Conservation (phyloP, 805 yeast species). For the Candida pseudofarinosa region DNA sequence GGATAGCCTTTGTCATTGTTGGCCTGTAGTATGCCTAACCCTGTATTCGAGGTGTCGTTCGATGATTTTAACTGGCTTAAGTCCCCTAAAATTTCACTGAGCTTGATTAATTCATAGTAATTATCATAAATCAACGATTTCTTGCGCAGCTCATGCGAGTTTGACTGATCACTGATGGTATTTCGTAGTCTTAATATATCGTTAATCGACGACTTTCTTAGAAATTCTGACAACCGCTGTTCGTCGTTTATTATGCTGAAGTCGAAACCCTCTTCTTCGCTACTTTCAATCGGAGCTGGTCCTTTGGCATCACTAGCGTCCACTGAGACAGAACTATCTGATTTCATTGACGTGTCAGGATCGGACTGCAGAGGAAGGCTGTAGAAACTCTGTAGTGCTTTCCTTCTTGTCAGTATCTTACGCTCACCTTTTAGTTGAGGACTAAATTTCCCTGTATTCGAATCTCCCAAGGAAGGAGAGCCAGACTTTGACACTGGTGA, state of each 20-base stretch:
- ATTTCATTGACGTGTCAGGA: not conserved
- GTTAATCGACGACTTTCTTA: conserved; percentile 20
- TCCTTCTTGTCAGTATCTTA: conserved; percentile 37
- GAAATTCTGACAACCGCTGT: conserved; percentile 15
- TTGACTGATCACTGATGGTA: conserved; percentile 41
- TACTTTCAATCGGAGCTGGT: not conserved
- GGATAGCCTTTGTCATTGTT: conserved; percentile 9
- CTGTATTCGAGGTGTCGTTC: conserved; percentile 1
- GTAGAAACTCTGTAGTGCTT: conserved; percentile 41
- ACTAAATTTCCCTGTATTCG: not conserved
- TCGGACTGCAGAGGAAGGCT: conserved; percentile 19
- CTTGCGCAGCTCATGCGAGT: conserved; percentile 54
- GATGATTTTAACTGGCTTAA: conserved; percentile 11
- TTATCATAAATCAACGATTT: conserved; percentile 73
- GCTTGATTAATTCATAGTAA: conserved; percentile 67
- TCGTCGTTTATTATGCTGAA: conserved; percentile 12
- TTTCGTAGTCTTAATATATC: conserved; percentile 31
- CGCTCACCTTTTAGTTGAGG: conserved; percentile 8
- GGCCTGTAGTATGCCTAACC: conserved; percentile 6
- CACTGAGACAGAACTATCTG: not conserved
- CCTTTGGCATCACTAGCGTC: not conserved
- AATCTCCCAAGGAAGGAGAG: not conserved
- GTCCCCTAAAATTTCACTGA: conserved; percentile 49
- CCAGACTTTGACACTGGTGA: not conserved
- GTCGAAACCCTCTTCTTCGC: conserved; percentile 4